phyloP scores from a whole-genome alignment of 345 rosid genomes.

The Orychophragmus violaceus region DNA sequence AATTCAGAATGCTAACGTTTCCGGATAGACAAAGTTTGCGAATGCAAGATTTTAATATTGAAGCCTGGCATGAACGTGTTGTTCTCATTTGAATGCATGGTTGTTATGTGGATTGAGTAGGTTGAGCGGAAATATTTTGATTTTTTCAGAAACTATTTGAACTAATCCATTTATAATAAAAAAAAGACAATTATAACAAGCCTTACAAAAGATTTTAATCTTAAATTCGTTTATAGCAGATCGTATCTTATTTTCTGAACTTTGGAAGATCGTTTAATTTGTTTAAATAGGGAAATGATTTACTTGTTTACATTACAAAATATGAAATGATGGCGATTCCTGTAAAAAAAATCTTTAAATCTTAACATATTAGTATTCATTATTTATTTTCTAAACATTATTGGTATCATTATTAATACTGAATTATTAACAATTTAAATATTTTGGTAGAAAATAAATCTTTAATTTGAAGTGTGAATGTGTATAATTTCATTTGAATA shows the following conservation, averaged over 20 bases:
- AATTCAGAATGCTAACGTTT: not conserved
- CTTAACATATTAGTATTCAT: not conserved
- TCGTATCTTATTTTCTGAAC: not conserved
- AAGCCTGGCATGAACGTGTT: not conserved
- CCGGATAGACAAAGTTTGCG: not conserved
- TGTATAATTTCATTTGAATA: not conserved
- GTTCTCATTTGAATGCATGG: not conserved
- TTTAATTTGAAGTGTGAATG: not conserved
- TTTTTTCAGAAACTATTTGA: not conserved
- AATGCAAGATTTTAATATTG: not conserved
- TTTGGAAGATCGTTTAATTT: not conserved
- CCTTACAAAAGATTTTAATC: not conserved
- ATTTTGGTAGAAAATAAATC: not conserved
- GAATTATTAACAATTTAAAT: not conserved
- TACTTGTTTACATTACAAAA: no score
- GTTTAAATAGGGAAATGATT: not conserved
- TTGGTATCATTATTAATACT: not conserved
- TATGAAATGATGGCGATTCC: not conserved
- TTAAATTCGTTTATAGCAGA: not conserved
- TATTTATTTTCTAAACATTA: no score
- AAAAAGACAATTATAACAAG: not conserved
- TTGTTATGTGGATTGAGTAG: not conserved
- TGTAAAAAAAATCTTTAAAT: not conserved
- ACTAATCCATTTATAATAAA: not conserved
- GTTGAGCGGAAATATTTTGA: not conserved